Conservation (phyloP, 495 filamentous ascomycete species). For the Cercophora samala region DNA sequence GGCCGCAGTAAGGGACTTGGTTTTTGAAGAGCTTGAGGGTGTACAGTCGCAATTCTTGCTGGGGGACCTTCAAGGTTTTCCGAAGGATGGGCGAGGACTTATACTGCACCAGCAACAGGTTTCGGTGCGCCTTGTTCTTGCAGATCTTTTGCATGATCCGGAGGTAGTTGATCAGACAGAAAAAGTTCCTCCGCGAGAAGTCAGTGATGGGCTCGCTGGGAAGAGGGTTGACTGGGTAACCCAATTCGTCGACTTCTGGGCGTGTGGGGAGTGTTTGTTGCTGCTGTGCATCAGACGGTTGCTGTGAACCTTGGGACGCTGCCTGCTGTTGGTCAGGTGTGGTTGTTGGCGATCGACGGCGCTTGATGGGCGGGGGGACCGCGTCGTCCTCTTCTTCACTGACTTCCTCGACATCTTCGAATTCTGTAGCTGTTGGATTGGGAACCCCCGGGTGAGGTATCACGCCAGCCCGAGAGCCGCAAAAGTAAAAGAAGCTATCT, state of each 20-base stretch:
- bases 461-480: constrained; percentile 52
- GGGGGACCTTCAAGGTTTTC: constrained; percentile 85
- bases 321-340: not conserved
- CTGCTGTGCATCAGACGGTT: constrained; percentile 9
- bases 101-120: constrained; percentile 88
- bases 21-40: constrained; percentile 97
- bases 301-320: constrained; percentile 9
- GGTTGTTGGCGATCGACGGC: constrained; percentile 49
- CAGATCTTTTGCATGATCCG: constrained; percentile 96
- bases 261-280: constrained; percentile 49
- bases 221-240: constrained; percentile 60
- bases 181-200: constrained; percentile 93
- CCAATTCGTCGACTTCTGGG: constrained; percentile 86
- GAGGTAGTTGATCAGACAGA: constrained; percentile 86
- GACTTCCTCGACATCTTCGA: constrained; percentile 38
- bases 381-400: constrained; percentile 59
- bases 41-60: constrained; percentile 82
- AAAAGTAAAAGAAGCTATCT: constrained; percentile 82
- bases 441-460: constrained; percentile 22
- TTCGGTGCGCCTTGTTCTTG: constrained; percentile 89
- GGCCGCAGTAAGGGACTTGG: constrained; percentile 94
- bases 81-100: constrained; percentile 86
- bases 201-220: constrained; percentile 80
- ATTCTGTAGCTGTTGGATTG: constrained; percentile 30
- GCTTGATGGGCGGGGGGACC: constrained; percentile 74